Base-by-base conservation (phyloP, 108 stramenopile genomes). In the Cyclotella atomus region DNA sequence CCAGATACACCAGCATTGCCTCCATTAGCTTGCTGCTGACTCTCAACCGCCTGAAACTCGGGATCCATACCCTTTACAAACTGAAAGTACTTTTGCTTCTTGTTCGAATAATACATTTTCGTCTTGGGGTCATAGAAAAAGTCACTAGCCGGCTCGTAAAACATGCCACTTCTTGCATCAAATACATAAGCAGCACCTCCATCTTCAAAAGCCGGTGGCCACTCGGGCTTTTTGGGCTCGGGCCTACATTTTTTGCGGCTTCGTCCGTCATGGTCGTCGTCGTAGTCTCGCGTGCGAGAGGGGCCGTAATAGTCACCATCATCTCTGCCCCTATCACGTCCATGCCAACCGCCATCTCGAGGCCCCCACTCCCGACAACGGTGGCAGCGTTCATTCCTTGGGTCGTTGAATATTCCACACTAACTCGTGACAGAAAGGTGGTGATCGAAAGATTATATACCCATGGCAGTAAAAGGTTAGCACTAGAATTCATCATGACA, bases 81-180 rank as follows among this genome's bases (percentile, higher is more conserved):
- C 9, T 71, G 75, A 63, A 80, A 95, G 64, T 95, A 95, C 10
- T 70, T 54, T 54, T 53, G 53, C 70, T 78, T 75, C 43, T 88
- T 81, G 45, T 84, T 90, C 21, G 84, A 77, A 57, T 91, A 92
- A 62, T 95, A 95, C 8, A 91, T 63, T 46, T 91, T 91, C 35
- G 84, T 86, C 65, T 92, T 92, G 43, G 94, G 94, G 68, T 92
- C 91, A 60, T 90, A 92, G 59, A 89, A 95, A 49, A 95, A 95
- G 63, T 92, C 83, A 47, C 84, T 84, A 0, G 68, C 16, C n/a
- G 85, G 81, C 56, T 95, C 87, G 59, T 91, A 92, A 59, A 95
- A 95, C 84, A 91, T 89, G n/a, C 84, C 88, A 3, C 87, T 86
- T 24, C 88, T 66, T 17, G 84, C 52, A 71, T 95, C 91, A 66